Evolutionary conservation across 495 filamentous ascomycete genomes (phyloP).

Genomic region (Clavariopsis aquatica): DNA sequence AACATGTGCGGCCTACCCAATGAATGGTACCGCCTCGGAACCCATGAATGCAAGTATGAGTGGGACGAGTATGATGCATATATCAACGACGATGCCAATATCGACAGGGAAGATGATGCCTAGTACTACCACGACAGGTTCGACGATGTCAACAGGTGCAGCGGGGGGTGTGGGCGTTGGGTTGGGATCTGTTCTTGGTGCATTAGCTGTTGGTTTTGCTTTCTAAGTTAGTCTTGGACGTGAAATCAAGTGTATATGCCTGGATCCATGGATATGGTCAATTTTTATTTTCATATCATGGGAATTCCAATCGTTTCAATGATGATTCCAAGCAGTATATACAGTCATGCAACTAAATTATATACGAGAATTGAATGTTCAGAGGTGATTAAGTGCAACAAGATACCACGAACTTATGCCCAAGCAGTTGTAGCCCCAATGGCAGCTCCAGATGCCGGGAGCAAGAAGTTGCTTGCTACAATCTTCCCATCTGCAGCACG

Average conservation of each 20-base stretch:
- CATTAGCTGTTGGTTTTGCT: background rate
- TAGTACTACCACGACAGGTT: background rate
- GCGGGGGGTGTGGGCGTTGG: constrained; percentile 1
- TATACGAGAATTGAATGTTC: background rate
- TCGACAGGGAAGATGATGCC: background rate
- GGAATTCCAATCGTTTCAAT: background rate
- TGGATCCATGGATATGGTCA: too few relatives aligned
- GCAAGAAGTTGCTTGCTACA: constrained; percentile 32
- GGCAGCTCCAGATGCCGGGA: constrained; percentile 27
- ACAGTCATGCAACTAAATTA: background rate
- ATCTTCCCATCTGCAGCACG: constrained; percentile 36
- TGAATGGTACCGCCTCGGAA: constrained; percentile 4
- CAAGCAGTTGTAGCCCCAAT: constrained; percentile 36
- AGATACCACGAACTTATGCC: background rate
- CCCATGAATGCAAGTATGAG: constrained; percentile 9
- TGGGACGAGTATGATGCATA: background rate
- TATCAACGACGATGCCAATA: constrained; percentile 1
- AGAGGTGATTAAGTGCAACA: background rate
- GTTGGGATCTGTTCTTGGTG: background rate
- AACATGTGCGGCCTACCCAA: constrained; percentile 39
- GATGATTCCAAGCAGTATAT: background rate
- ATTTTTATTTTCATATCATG: background rate
- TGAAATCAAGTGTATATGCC: too few relatives aligned
- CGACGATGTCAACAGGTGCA: background rate
- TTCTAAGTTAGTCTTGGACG: constrained; percentile 9